Evolutionary conservation across 2,329 filamentous ascomycete genomes (phyloP).

Genomic region (Gremmenia infestans): DNA sequence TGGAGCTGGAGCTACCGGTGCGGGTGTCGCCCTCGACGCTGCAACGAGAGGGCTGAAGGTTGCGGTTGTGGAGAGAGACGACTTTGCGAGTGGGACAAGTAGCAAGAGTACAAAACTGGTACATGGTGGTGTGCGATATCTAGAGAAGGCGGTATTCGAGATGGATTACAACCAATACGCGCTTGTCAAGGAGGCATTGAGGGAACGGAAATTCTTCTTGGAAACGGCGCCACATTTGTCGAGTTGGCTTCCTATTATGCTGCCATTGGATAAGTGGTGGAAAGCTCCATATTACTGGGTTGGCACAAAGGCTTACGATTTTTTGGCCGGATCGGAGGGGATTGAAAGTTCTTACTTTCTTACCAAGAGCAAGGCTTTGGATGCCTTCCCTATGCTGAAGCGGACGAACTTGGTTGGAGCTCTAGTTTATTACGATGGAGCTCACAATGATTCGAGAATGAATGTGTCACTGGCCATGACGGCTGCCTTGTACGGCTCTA

Average conservation of each 20-base stretch:
- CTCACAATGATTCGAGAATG: constrained; percentile 90
- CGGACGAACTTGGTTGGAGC: constrained; percentile 73
- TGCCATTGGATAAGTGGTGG: constrained; percentile 71
- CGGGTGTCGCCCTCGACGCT: constrained; percentile 67
- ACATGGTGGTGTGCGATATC: constrained; percentile 69
- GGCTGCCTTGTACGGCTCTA: constrained; percentile 79
- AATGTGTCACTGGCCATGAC: constrained; percentile 86
- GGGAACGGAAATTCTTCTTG: constrained; percentile 70
- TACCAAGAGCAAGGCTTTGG: constrained; percentile 78
- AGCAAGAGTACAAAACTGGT: constrained; percentile 74
- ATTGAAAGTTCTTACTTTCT: constrained; percentile 88
- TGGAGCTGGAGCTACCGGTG: constrained; percentile 66
- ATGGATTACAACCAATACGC: constrained; percentile 69
- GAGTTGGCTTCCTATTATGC: constrained; percentile 70
- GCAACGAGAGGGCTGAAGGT: constrained; percentile 67
- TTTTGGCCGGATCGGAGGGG: constrained; percentile 78
- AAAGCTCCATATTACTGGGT: constrained; percentile 74
- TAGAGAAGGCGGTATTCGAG: constrained; percentile 73
- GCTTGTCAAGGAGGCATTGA: constrained; percentile 66
- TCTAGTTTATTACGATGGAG: constrained; percentile 86
- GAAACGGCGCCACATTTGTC: constrained; percentile 71
- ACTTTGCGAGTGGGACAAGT: constrained; percentile 69
- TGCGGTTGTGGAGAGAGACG: constrained; percentile 66
- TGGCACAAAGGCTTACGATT: constrained; percentile 78
- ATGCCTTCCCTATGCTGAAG: constrained; percentile 86